phyloP scores from a whole-genome alignment of 108 stramenopile genomes.

The Bacterosira constricta region DNA sequence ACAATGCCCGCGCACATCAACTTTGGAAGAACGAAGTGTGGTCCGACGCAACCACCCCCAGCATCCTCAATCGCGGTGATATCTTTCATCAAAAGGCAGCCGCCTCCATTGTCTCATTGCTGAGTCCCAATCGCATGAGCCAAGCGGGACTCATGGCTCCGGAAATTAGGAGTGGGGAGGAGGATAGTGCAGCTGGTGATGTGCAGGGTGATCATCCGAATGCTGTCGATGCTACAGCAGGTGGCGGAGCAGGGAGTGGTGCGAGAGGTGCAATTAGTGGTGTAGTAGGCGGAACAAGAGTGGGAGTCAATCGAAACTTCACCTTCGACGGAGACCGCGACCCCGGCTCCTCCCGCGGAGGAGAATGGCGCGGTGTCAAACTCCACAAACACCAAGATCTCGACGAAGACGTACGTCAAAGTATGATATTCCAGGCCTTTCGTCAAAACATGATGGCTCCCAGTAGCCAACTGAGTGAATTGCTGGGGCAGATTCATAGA shows the following conservation, averaged over 20 bases:
- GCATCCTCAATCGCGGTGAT: constrained; percentile 40
- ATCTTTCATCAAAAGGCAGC: constrained; percentile 66
- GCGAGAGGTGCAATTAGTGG: too few species aligned
- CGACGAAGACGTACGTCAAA: constrained; percentile 13
- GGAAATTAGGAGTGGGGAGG: background rate
- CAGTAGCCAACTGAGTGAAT: constrained; percentile 50
- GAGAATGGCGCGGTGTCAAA: constrained; percentile 13
- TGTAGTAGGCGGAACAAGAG: background rate
- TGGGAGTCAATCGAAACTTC: background rate
- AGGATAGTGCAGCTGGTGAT: constrained; percentile 28
- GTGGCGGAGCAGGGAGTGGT: too few species aligned
- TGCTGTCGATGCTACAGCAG: constrained; percentile 4
- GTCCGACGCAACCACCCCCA: constrained; percentile 27
- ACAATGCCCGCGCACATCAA: background rate
- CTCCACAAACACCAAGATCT: constrained; percentile 6
- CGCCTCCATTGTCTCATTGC: constrained; percentile 51
- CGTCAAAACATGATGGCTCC: constrained; percentile 62
- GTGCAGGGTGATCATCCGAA: constrained; percentile 32
- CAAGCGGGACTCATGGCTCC: constrained; percentile 30
- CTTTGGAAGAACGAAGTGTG: constrained; percentile 38
- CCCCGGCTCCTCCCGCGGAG: constrained; percentile 1
- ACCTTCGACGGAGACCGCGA: constrained; percentile 12
- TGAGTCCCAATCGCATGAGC: constrained; percentile 39
- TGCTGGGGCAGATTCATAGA: constrained; percentile 55
- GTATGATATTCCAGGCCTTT: constrained; percentile 5